Percentiles rank a stretch among this genome's conserved stretches.
Conservation (phyloP, 1,284 basidiomycete genomes). For the Anthracocystis panici-leucophaei region DNA sequence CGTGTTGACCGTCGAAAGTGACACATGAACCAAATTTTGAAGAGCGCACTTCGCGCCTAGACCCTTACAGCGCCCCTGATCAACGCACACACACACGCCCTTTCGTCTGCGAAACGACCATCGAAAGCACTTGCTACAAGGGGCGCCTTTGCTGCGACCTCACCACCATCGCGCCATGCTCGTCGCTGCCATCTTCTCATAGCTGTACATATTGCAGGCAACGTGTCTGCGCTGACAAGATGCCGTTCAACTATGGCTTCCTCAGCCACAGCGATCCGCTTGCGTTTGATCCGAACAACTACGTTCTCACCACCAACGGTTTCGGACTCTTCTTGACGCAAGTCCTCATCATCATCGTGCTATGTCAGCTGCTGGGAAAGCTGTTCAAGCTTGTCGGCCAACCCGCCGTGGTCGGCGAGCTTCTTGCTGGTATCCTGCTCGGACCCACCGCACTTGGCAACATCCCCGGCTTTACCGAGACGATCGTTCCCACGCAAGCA, state of each 20-base stretch:
- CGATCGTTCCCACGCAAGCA: constrained; percentile 41
- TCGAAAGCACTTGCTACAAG: no score
- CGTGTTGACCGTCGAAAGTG: background rate
- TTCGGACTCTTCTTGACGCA: constrained; percentile 54
- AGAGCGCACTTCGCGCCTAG: background rate
- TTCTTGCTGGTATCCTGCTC: constrained; percentile 53
- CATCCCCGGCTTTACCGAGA: constrained; percentile 53
- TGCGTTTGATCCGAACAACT: constrained; percentile 44
- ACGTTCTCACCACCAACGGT: constrained; percentile 45
- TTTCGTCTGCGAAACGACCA: background rate
- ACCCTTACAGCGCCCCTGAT: background rate
- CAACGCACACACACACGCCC: background rate
- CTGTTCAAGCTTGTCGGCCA: constrained; percentile 48
- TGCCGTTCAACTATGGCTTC: constrained; percentile 43
- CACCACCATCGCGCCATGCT: constrained; percentile 3
- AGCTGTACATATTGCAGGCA: background rate
- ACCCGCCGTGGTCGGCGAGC: constrained; percentile 53
- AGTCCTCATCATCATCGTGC: constrained; percentile 51
- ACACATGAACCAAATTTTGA: background rate
- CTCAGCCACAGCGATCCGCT: constrained; percentile 51
- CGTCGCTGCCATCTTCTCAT: background rate
- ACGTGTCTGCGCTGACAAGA: background rate
- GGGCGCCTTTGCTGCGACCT: background rate
- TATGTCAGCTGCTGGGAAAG: constrained; percentile 49
- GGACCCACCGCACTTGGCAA: constrained; percentile 55